These are phyloP conservation scores for Tricholoma flavovirens DNA, from an alignment of 768 basidiomycete genomes.

Conservation along the genomic window DNA sequence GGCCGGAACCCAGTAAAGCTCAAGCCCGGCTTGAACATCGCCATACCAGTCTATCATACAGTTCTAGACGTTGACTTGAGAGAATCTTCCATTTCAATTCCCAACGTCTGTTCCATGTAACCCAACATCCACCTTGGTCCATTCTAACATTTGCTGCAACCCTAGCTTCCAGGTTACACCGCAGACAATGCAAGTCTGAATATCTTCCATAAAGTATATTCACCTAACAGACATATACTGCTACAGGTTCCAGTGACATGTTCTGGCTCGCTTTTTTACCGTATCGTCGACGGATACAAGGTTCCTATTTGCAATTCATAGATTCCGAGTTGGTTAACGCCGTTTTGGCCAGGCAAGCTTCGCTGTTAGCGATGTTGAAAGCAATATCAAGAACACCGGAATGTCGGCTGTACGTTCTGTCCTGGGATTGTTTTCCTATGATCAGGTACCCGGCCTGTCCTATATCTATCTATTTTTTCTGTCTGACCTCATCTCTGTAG, in stretches of 20 bases:
- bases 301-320: slow-evolving; percentile 8
- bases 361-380: slow-evolving; percentile 40
- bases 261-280: slow-evolving; percentile 52
- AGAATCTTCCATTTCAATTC: slow-evolving; percentile 41
- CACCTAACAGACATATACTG: neutral
- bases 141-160: neutral
- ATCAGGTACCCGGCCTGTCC: slow-evolving; percentile 26
- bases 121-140: neutral
- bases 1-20: slow-evolving; percentile 41
- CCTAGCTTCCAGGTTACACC: slow-evolving; percentile 29
- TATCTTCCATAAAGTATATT: neutral
- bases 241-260: slow-evolving; percentile 42
- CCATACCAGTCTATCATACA: slow-evolving; percentile 41
- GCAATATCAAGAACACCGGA: slow-evolving; percentile 47
- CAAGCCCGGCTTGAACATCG: slow-evolving; percentile 38
- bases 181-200: slow-evolving; percentile 22
- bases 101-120: slow-evolving; percentile 26
- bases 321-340: neutral
- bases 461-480: neutral
- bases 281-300: slow-evolving; percentile 45
- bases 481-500: slow-evolving; percentile 14
- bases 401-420: slow-evolving; percentile 52
- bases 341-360: slow-evolving; percentile 36
- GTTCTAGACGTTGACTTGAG: slow-evolving; percentile 41
- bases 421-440: slow-evolving; percentile 44